Evolutionary conservation across 1,284 basidiomycete species (phyloP), one percentile per base, ranked within the genome.

Genomic region (Sporisorium sorghi): DNA sequence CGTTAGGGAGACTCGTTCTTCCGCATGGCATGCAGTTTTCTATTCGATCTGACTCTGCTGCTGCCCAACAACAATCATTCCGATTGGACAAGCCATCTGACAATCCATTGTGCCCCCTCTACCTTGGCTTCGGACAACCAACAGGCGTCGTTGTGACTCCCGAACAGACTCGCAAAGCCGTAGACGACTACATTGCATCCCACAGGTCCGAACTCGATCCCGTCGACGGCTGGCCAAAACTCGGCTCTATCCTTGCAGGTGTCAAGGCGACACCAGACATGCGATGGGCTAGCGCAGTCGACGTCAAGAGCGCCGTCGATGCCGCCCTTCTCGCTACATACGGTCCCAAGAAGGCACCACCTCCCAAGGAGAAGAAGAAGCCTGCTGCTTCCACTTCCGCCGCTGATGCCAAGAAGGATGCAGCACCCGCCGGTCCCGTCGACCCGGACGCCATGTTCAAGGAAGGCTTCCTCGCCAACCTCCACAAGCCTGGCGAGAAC

Each of bases 401-500:
- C 37, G 1, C 37, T 19, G 65, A 68, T 35, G 70, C 71, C 30
- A 71, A 70, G 48, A 65, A 62, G 39, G 70, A 64, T 15, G 54
- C 56, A 43, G 43, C 68, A 39, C 57, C 60, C 12, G 49, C 54
- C 17, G 64, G 67, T 8, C 60, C 66, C 17, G 79, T 74, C 53
- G 76, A 77, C 35, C 81, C 76, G 0, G 90, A 89, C 73, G 87
- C 90, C 9, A 93, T 98, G 57, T 99, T 99, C 84, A 90, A 92
- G 69, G 94, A 97, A 83, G 97, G 97, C 14, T 98, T 97, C 87
- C 89, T 99, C 17, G 94, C 94, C 5, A 88, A 90, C 65, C 90
- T 99, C 42, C 95, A 99, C 85, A 93, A 92, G 82, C 93, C 94
- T 10, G 97, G 97, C 53, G 94, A 89, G 81, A 99, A 98, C 86